Evolutionary conservation across 2,329 filamentous ascomycete species (phyloP).

Genomic region (Colletotrichum sp.): DNA sequence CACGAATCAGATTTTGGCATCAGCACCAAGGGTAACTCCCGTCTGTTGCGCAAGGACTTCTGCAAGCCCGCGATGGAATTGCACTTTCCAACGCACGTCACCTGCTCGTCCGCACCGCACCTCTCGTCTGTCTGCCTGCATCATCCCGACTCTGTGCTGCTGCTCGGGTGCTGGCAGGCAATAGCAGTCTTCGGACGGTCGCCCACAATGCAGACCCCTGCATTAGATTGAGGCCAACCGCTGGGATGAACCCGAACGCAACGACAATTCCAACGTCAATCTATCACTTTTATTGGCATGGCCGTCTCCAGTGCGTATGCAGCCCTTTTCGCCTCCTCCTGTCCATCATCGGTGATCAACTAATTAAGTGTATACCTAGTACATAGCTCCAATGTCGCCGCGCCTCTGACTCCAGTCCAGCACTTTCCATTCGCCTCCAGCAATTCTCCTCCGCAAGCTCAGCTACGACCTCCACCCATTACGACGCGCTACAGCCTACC

Average conservation of each 20-base stretch:
- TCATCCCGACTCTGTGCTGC: background rate
- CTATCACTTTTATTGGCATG: background rate
- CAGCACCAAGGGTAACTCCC: background rate
- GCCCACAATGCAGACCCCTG: constrained; percentile 5
- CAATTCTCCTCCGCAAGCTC: background rate
- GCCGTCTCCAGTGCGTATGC: background rate
- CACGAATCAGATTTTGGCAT: background rate
- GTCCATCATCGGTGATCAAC: background rate
- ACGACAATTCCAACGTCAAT: constrained; percentile 7
- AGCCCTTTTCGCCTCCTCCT: constrained; percentile 4
- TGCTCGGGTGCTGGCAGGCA: background rate
- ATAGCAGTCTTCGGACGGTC: background rate
- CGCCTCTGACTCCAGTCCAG: background rate
- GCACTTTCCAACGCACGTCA: background rate
- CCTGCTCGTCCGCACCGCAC: background rate
- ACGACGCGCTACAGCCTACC: background rate
- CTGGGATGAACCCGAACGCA: constrained; percentile 7
- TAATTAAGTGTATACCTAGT: background rate
- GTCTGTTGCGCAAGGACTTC: background rate
- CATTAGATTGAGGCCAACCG: constrained; percentile 9
- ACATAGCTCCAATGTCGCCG: background rate
- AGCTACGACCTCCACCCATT: background rate
- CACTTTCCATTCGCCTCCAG: background rate
- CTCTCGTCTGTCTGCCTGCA: background rate
- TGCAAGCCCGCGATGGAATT: background rate